Base-by-base conservation (phyloP, 495 filamentous ascomycete genomes). In the Penicillium arizonense region DNA sequence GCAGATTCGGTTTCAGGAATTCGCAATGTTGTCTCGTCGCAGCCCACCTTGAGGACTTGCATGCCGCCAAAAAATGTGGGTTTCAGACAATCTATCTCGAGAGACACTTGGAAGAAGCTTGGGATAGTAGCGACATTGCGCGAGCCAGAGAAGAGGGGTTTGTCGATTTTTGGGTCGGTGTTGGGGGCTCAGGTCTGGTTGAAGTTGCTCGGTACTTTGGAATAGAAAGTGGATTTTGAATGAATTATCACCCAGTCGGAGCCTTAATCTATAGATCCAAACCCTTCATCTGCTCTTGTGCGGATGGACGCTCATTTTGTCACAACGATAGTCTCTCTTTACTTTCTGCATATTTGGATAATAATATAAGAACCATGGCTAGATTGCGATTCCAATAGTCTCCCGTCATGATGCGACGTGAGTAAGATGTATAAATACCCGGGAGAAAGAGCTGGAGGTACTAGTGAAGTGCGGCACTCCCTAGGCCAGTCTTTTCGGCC, bases 41-140 rank as follows among this genome's bases (percentile, higher is more conserved):
- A 16, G 81, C 86, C 34, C 87, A 91, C 68, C 66, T 89, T 49
- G 67, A 57, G 20, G 87, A 89, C 62, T 62, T 89, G 57, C 73
- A 77, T 14, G 85, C 79, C 0, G 87, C 86, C 8, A 80, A 79
- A 57, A 58, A 50, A n/a, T 71, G 69, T 47, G 87, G 86, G 0
- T 69, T 88, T 44, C 65, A 75, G 58, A 85, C 83, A 2, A 77
- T 91, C 28, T 90, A 89, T 68, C 79, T 90, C 5, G 85, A 87
- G 73, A 68, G 84, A 57, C 59, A 64, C 3, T 50, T 58, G 32
- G 87, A 90, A 67, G 85, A 88, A 69, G 70, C 69, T 23, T 86
- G 82, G 83, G 35, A 50, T 50, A 51, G 40, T 47, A 3, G 30
- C 37, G 53, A 42, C 0, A 16, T 61, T 47, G 41, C 50, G 33